phyloP scores from a whole-genome alignment of 495 filamentous ascomycete species.

The Xylaria sp. region DNA sequence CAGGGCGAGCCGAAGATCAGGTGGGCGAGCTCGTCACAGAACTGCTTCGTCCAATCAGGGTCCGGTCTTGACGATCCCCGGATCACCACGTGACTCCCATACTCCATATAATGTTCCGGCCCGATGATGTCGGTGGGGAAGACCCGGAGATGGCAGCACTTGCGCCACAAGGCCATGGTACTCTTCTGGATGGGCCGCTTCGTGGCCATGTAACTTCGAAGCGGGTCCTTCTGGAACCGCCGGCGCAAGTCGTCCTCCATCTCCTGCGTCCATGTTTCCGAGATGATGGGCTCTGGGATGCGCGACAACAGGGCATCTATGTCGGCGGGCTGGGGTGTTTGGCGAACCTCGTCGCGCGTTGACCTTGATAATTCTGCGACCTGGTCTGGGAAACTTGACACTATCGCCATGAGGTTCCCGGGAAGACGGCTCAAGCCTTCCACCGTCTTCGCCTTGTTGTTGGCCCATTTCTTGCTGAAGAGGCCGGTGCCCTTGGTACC shows the following conservation, averaged over 20 bases:
- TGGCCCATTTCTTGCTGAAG: neutral
- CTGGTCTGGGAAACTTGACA: neutral
- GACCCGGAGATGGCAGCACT: neutral
- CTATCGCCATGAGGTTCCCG: neutral
- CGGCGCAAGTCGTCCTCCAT: neutral
- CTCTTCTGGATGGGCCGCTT: neutral
- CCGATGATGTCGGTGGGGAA: constrained; percentile 4
- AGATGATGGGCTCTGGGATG: too few species aligned
- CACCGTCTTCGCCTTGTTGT: neutral
- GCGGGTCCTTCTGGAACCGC: neutral
- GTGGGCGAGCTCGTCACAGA: neutral
- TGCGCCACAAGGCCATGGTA: neutral
- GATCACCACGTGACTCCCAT: neutral
- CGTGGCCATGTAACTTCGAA: neutral
- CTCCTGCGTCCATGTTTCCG: neutral
- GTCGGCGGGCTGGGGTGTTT: too few species aligned
- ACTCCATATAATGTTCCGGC: neutral
- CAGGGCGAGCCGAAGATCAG: constrained; percentile 3
- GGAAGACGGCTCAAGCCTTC: neutral
- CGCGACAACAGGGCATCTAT: too few species aligned
- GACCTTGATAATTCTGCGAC: too few species aligned
- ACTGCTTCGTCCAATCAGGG: neutral
- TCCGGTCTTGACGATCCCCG: neutral
- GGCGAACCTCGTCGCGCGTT: too few species aligned
- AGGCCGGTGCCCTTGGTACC: neutral